Evolutionary conservation across 257 asterid species (phyloP), one percentile per base, ranked within the genome.

Genomic region (Nicotiana noctiflora): DNA sequence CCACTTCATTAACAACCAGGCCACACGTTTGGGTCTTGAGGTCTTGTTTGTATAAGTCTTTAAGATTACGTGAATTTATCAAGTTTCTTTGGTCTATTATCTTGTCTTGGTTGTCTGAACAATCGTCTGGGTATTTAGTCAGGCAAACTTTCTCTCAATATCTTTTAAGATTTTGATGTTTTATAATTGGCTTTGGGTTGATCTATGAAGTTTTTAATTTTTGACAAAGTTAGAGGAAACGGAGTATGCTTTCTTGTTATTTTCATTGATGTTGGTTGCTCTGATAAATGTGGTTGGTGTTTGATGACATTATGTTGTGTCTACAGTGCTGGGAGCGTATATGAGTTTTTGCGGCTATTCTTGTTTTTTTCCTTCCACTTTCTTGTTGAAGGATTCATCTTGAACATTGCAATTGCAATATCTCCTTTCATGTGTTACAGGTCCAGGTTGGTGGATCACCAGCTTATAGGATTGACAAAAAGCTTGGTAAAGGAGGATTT

Each of bases 401-500:
- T 61, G 85, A 65, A n/a, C 78, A 60, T 67, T 81, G 60, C 61
- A 32, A 31, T 78, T 56, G 12, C 18, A 52, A 25, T 32, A 23
- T 67, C 66, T 77, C 31, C 9, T 61, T 88, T 79, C 75, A 40
- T 66, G 27, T 80, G 46, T 60, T 75, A 87, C 93, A 94, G 98
- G 92, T 94, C 84, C 98, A 90, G 86, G 93, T 94, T 79, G 97
- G 96, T 83, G 91, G 94, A 76, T 94, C 98, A 67, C 98, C 97
- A 19, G 82, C 87, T 4, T 94, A 94, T 81, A 84, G 86, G 82
- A 77, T 89, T 63, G 98, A 90, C 11, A 87, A 77, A 85, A 94
- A 91, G 87, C 90, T 94, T 72, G 98, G 98, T 60, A 91, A 94
- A 88, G 98, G 98, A 80, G 98, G 98, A 44, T 95, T 95, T 84